phyloP scores from a whole-genome alignment of 257 asterid species.

The Ligustrum vulgare region DNA sequence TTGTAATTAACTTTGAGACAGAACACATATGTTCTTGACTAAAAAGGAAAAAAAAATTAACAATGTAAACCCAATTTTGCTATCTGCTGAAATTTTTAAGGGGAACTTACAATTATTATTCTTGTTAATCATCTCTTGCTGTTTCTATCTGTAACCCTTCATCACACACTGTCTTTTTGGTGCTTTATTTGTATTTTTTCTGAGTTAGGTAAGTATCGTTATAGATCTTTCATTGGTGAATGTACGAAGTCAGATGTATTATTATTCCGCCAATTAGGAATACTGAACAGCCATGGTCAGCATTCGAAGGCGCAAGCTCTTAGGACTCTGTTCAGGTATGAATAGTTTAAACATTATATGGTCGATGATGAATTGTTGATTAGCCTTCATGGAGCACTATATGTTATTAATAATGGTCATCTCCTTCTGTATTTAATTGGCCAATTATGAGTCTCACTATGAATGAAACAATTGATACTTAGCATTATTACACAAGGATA shows the following conservation, averaged over 20 bases:
- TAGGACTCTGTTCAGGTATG: constrained; percentile 72
- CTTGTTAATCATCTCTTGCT: background rate
- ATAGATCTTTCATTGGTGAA: too few relatives aligned
- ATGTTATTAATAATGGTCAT: too few relatives aligned
- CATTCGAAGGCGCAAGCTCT: constrained; percentile 49
- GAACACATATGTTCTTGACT: constrained; percentile 15
- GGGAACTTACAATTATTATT: background rate
- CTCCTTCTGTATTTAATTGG: background rate
- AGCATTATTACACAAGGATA: constrained; percentile 37
- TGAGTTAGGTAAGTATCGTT: background rate
- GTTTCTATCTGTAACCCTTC: background rate
- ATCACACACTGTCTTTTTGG: constrained; percentile 4
- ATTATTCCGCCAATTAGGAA: constrained; percentile 30
- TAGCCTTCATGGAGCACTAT: background rate
- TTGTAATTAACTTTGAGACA: constrained; percentile 10
- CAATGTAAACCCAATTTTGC: background rate
- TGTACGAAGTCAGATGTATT: too few relatives aligned
- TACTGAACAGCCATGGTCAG: constrained; percentile 56
- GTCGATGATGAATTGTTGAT: background rate
- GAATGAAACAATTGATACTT: constrained; percentile 14
- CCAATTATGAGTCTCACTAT: background rate
- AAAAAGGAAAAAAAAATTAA: background rate
- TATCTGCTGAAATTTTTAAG: background rate
- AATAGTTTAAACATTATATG: background rate
- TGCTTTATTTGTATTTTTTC: constrained; percentile 2